Conservation (phyloP, 768 basidiomycete genomes). For the Coprinopsis marcescibilis region DNA sequence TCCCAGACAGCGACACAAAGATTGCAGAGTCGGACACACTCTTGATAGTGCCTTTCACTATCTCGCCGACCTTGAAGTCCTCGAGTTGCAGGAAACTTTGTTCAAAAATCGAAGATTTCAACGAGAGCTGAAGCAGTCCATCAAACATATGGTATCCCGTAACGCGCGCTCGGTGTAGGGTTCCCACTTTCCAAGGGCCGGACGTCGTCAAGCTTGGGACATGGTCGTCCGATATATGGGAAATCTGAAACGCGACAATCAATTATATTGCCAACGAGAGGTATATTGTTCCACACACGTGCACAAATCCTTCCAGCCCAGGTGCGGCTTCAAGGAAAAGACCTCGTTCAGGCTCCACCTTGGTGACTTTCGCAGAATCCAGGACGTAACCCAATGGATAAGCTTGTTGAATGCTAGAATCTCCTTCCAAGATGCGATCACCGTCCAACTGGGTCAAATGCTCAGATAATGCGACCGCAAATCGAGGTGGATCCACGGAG, state of each 20-base stretch:
- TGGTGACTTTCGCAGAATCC: constrained; percentile 64
- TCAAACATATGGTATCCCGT: constrained; percentile 83
- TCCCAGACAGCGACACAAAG: constrained; percentile 82
- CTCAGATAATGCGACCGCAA: constrained; percentile 71
- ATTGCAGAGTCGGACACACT: constrained; percentile 73
- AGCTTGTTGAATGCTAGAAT: constrained; percentile 39
- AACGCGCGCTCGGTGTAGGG: constrained; percentile 80
- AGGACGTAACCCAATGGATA: constrained; percentile 73
- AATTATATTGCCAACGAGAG: constrained; percentile 9
- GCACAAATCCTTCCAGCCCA: constrained; percentile 72
- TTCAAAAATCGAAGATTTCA: constrained; percentile 76
- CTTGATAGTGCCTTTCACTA: constrained; percentile 85
- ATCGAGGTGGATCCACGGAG: constrained; percentile 68
- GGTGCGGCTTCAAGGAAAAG: constrained; percentile 62
- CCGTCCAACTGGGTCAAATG: constrained; percentile 59
- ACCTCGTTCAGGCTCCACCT: constrained; percentile 80
- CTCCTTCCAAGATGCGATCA: constrained; percentile 26
- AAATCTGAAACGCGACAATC: constrained; percentile 61
- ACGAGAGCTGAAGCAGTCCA: constrained; percentile 80
- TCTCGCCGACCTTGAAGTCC: constrained; percentile 81
- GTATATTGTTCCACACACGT: constrained; percentile 54
- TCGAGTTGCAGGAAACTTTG: constrained; percentile 80
- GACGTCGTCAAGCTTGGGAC: constrained; percentile 72
- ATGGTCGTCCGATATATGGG: constrained; percentile 88
- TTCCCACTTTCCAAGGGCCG: constrained; percentile 75